Conservation (phyloP, 371 early-diverging fungal genomes). For the Coemansia sp. region DNA sequence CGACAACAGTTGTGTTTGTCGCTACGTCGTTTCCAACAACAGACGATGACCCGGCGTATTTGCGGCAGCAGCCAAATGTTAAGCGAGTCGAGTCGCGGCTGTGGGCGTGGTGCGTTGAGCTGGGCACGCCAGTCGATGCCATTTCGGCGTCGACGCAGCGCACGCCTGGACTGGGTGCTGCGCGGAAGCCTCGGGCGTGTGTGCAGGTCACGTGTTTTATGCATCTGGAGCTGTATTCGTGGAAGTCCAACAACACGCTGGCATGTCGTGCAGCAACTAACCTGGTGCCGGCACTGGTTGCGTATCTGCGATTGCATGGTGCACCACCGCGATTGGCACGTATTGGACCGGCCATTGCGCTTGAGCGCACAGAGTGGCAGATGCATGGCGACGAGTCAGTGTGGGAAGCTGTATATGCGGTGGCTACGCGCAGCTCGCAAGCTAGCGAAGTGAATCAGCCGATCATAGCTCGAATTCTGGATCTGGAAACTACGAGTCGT, state of each 20-base stretch:
- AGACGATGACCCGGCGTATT: conserved; percentile 39
- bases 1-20: conserved; percentile 43
- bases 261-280: conserved; percentile 40
- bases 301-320: conserved; percentile 36
- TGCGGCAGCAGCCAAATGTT: conserved; percentile 13
- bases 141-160: conserved; percentile 2
- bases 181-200: conserved; percentile 25
- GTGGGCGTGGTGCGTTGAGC: conserved; percentile 51
- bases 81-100: conserved; percentile 36
- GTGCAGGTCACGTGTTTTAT: conserved; percentile 46
- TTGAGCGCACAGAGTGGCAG: conserved; percentile 44
- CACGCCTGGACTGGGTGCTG: background rate
- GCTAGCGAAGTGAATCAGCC: conserved; percentile 11
- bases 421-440: background rate
- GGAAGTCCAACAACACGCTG: conserved; percentile 32
- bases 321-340: conserved; percentile 47
- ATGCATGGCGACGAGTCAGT: background rate
- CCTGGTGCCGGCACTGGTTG: conserved; percentile 46
- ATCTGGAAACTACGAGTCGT: conserved; percentile 9
- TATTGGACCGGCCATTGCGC: conserved; percentile 22
- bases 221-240: conserved; percentile 45
- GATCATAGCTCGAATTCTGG: conserved; percentile 31
- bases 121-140: conserved; percentile 41
- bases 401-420: conserved; percentile 29
- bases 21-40: conserved; percentile 41